Percentiles rank a stretch among this genome's conserved stretches.
Conservation (phyloP, 768 basidiomycete genomes). For the Hebeloma cylindrosporum region DNA sequence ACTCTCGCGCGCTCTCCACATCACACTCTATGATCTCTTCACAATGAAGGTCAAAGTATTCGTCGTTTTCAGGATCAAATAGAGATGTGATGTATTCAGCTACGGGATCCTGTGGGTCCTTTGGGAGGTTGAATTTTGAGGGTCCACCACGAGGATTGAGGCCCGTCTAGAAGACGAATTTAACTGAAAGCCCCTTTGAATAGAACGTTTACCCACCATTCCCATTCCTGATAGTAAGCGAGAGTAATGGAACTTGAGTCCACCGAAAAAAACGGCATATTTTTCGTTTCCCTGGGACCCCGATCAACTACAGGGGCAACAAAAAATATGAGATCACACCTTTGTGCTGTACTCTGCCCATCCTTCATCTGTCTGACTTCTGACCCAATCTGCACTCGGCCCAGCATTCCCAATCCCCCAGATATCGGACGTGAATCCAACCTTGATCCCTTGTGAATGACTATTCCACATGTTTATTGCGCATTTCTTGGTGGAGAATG, state of each 20-base stretch:
- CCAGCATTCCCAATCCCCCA: slow-evolving; percentile 16
- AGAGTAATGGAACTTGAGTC: slow-evolving; percentile 6
- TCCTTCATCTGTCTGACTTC: slow-evolving; percentile 20
- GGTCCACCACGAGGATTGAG: no score
- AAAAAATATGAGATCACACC: slow-evolving; percentile 9
- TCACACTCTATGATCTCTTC: no score
- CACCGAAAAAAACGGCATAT: slow-evolving; percentile 12
- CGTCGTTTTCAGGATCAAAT: slow-evolving; percentile 5
- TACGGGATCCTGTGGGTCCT: no score
- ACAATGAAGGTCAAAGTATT: slow-evolving; percentile 4
- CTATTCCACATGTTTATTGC: slow-evolving; percentile 24
- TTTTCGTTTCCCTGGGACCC: slow-evolving; percentile 14
- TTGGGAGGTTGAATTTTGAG: no score
- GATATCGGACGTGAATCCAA: slow-evolving; percentile 22
- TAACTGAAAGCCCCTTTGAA: neutral
- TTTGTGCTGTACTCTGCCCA: slow-evolving; percentile 21
- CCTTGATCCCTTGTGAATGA: slow-evolving; percentile 14
- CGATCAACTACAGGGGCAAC: neutral
- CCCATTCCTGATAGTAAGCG: slow-evolving; percentile 1
- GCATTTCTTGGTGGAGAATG: slow-evolving; percentile 20
- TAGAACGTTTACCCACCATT: neutral
- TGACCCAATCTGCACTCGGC: slow-evolving; percentile 22
- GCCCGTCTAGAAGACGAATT: neutral
- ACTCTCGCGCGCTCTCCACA: slow-evolving; percentile 1
- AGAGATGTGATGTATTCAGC: slow-evolving; percentile 4